Evolutionary conservation across 2,329 filamentous ascomycete species (phyloP), one percentile per base, ranked within the genome.

Genomic region (Stemphylium beticola): DNA sequence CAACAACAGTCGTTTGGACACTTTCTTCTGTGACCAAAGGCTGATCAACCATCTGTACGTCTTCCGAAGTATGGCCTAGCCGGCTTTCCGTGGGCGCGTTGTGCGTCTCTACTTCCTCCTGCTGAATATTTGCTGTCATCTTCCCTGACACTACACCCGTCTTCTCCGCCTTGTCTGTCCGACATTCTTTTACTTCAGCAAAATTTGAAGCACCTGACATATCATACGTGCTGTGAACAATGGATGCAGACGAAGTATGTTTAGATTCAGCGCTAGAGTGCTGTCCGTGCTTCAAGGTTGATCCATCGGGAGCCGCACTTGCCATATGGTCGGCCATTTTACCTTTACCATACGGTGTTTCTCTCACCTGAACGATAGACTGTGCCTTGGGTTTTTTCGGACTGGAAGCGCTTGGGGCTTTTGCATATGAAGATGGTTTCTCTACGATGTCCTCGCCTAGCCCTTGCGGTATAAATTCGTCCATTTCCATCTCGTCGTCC

Each of bases 401-500:
- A 8, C 3, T 37, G 31, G 31, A 31, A 15, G n/a, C 17, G 15
- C 31, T 18, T n/a, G 14, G 38, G 1, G 15, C 38, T 2, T 22
- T 11, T 2, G 34, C 22, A 18, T 9, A 20, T 29, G 36, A 29
- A n/a, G 29, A 8, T 8, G 14, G 5, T 8, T 33, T 31, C 14
- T 51, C 38, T n/a, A 44, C 31, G 29, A 50, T 22, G 20, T 68
- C 65, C 20, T 71, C 66, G 2, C 65, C 69, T n/a, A 74, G 54
- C 0, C 61, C 71, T 17, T 63, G 69, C 32, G 72, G 72, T 12
- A 74, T 50, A 4, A 43, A 59, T 3, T 53, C 55, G 39, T 72
- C 66, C 61, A 73, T 57, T 11, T 73, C 69, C 62, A 69, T 69
- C 1, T 73, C 69, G 3, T 66, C 61, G 14, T 71, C 69, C n/a